Base-by-base conservation (phyloP, 2,329 filamentous ascomycete species). In the Colletotrichum orbiculare region DNA sequence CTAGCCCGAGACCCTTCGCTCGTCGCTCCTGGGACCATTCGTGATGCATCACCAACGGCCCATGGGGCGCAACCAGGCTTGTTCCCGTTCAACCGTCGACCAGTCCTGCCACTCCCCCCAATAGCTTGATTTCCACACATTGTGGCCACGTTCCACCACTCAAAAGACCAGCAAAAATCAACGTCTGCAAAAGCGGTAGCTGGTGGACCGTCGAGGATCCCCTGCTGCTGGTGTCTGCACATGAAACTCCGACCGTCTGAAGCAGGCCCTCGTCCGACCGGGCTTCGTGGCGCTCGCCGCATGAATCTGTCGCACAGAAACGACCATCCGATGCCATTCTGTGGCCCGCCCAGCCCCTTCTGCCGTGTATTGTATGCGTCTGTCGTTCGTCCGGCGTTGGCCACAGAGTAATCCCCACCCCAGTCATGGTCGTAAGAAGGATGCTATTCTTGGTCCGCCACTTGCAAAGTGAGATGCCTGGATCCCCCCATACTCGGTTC, bases 241-340 rank as follows among this genome's bases (percentile, higher is more conserved):
- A 57, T 65, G 63, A 65, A 65, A 65, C 63, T 48, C 52, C 63
- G 13, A 53, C 58, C 58, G 63, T 65, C 63, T 65, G 63, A 65
- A 62, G 47, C 63, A 62, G 12, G 46, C 47, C 63, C 58, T 62
- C 62, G 58, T 63, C 58, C 42, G 59, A 65, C 63, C 52, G 17
- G 41, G 52, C 52, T 48, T 53, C 46, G 58, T 57, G 58, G 47
- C 53, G 58, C 58, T 63, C 47, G 35, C 52, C 47, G 52, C 63
- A 65, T 65, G 63, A 65, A 62, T 65, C 42, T 53, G 63, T 62
- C 42, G 53, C 47, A 65, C 63, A 57, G 58, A 55, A 63, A 53
- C 50, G 52, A 62, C 58, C 58, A 57, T 63, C 58, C 42, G 58
- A 65, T 65, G 63, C 42, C 63, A 63, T 38, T 41, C 38, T 25